A percentile compares a stretch with the other conserved stretches of the same genome.
Evolutionary conservation across 2,329 filamentous ascomycete genomes (phyloP).

Genomic region (Diaporthe vaccinii): DNA sequence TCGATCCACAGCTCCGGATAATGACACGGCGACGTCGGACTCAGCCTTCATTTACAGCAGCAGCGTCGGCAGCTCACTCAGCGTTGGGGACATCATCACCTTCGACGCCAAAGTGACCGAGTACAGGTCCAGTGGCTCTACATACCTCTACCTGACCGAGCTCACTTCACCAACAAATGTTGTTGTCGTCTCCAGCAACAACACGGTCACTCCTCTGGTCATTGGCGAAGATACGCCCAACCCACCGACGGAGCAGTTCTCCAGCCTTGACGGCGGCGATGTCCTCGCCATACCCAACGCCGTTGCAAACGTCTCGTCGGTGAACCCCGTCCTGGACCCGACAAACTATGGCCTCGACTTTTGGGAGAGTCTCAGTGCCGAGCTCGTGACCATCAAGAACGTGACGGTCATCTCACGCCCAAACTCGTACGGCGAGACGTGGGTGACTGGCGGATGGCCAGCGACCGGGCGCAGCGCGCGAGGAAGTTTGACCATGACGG

Average conservation of each 20-base stretch:
- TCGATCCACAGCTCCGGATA: constrained; percentile 69
- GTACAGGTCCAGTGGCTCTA: constrained; percentile 62
- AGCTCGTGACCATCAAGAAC: constrained; percentile 74
- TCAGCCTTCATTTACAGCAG: constrained; percentile 75
- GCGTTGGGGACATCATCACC: constrained; percentile 73
- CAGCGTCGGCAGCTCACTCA: constrained; percentile 63
- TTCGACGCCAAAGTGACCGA: constrained; percentile 73
- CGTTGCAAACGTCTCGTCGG: constrained; percentile 66
- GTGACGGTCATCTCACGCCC: constrained; percentile 71
- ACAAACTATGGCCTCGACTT: constrained; percentile 77
- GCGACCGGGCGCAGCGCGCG: constrained; percentile 73
- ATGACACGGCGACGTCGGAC: constrained; percentile 71
- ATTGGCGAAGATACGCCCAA: constrained; percentile 69
- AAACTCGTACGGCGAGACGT: constrained; percentile 76
- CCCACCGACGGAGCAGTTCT: constrained; percentile 74
- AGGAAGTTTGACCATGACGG: constrained; percentile 74
- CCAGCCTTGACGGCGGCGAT: constrained; percentile 73
- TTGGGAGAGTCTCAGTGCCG: constrained; percentile 78
- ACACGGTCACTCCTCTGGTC: constrained; percentile 68
- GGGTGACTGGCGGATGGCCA: constrained; percentile 76
- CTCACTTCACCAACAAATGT: constrained; percentile 69
- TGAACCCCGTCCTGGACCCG: constrained; percentile 73
- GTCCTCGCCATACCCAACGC: constrained; percentile 77
- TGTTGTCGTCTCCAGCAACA: constrained; percentile 65
- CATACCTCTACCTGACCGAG: constrained; percentile 75